Conservation (phyloP, 2,329 filamentous ascomycete species). For the Diaporthe sp. region DNA sequence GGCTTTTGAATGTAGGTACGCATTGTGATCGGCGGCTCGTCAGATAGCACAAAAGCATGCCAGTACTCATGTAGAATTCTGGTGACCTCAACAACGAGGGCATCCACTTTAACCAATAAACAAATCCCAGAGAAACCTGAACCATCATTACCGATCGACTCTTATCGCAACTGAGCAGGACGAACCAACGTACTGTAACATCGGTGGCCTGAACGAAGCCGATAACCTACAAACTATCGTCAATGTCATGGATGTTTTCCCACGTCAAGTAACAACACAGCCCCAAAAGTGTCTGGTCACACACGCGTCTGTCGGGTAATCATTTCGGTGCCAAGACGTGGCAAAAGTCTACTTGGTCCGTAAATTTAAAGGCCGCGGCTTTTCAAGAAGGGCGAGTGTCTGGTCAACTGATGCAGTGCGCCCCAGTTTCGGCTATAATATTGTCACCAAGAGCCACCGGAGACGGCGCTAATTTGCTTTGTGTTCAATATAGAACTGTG, state of each 20-base stretch:
- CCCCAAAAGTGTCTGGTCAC: neutral
- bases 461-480: neutral
- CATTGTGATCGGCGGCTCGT: neutral
- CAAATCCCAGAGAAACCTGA: neutral
- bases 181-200: neutral
- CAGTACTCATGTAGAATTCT: neutral
- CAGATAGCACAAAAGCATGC: slow-evolving; percentile 11
- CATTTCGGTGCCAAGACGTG: neutral
- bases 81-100: neutral
- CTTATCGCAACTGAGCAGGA: neutral
- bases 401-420: neutral
- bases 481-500: neutral
- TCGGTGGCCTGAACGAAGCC: slow-evolving; percentile 3
- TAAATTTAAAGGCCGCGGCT: neutral
- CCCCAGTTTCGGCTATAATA: neutral
- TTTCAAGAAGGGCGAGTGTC: neutral
- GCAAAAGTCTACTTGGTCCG: neutral
- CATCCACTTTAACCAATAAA: neutral
- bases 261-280: neutral
- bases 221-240: neutral
- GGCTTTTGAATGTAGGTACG: neutral
- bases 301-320: neutral
- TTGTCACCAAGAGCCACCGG: neutral
- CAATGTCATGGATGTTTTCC: neutral
- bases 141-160: neutral